Evolutionary conservation across 2,329 filamentous ascomycete genomes (phyloP), one percentile per base, ranked within the genome.

Genomic region (Metarhizium robertsii): DNA sequence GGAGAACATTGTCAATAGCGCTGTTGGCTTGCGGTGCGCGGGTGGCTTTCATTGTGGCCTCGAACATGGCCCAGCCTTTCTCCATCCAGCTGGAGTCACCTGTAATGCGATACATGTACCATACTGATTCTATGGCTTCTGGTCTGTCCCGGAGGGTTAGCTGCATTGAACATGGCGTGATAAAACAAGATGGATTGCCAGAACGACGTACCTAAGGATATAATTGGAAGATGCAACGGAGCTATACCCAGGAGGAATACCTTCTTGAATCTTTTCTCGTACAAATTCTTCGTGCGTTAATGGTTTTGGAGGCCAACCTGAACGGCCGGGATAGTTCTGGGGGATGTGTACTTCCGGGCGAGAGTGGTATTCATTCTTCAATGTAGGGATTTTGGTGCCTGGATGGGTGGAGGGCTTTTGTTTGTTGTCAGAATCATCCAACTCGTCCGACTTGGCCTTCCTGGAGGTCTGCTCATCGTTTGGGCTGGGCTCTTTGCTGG

Each of bases 31-130:
- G 78, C 13, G 82, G 72, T 0, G 88, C 86, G 42, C 76, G 73
- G 2, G 89, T 91, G 36, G 83, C 77, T 38, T 78, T 78, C 55
- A 87, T 76, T 52, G 94, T 83, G 20, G 86, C 77, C 59, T 84
- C 73, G 67, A 90, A 96, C 89, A 96, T 95, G 52, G 77, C 75
- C 91, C 91, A 96, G 16, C 89, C 92, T 61, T 87, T 86, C 32
- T 95, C 89, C 67, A 87, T 86, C 79, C 89, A 90, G 4, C 71
- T 69, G 1, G 78, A 71, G 60, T 94, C 87, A 50, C 90, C 91
- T 0, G 90, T 95, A 70, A 95, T 90, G 66, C 91, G 88, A 73
- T 95, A 94, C 76, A 95, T 86, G 72, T 92, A 88, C 79, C 90
- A 95, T 14, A 95, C 84, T 0, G 86, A 90, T 65, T 95, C 90